A percentile compares a stretch with the other conserved stretches of the same genome.
These are phyloP conservation scores for Beauveria sp. DNA, from an alignment of 2,329 filamentous ascomycete genomes.

Conservation along the genomic window DNA sequence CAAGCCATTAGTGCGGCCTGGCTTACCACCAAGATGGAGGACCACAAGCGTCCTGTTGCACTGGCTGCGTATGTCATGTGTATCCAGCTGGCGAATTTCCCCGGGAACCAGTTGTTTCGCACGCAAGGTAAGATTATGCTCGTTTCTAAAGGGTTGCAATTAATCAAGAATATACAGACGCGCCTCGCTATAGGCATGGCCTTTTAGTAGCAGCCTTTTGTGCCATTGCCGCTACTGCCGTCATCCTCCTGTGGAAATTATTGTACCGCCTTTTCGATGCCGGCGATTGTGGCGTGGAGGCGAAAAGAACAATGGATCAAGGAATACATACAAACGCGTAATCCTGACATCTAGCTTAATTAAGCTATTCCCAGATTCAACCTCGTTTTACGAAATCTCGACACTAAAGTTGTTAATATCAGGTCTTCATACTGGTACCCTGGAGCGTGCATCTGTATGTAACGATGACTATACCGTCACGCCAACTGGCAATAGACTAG, in stretches of 20 bases:
- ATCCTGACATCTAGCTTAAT: too few species aligned
- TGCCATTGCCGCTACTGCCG: conserved; percentile 18
- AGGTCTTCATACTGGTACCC: too few species aligned
- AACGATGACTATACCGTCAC: too few species aligned
- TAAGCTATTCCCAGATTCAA: too few species aligned
- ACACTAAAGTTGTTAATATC: too few species aligned
- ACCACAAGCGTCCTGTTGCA: conserved; percentile 21
- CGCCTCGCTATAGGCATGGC: conserved; percentile 20
- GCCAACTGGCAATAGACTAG: too few species aligned
- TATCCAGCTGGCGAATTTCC: conserved; percentile 24
- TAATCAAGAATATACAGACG: conserved; percentile 14
- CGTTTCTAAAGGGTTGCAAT: too few species aligned
- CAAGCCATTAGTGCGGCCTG: conserved; percentile 25
- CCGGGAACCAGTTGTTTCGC: conserved; percentile 23
- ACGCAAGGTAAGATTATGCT: conserved; percentile 15
- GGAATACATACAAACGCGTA: too few species aligned
- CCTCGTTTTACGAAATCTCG: too few species aligned
- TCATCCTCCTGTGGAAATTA: conserved; percentile 23
- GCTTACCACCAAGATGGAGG: conserved; percentile 23
- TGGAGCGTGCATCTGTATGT: too few species aligned
- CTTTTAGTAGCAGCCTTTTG: conserved; percentile 20
- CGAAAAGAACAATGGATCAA: background rate
- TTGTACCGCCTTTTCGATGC: conserved; percentile 21
- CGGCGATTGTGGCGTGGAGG: conserved; percentile 20
- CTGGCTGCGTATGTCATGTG: conserved; percentile 25